Evolutionary conservation across 345 rosid species (phyloP).

Genomic region (Gossypium sturtianum): DNA sequence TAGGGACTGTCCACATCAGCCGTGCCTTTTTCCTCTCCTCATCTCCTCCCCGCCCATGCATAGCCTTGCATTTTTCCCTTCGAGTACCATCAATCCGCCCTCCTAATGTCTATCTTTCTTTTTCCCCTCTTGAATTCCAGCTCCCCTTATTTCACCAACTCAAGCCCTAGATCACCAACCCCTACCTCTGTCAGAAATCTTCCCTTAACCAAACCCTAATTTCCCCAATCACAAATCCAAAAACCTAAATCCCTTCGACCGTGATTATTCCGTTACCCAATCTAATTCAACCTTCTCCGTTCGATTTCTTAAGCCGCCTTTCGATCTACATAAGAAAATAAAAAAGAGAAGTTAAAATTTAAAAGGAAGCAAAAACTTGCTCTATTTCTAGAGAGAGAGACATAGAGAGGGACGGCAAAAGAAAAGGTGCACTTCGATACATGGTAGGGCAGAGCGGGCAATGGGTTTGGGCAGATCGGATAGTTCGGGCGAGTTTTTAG

Average conservation of each 20-base stretch:
- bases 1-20: constrained; percentile 59
- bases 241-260: constrained; percentile 30
- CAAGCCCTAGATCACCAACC: constrained; percentile 21
- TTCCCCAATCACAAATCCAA: constrained; percentile 10
- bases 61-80: constrained; percentile 65
- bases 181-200: constrained; percentile 6
- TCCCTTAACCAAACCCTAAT: constrained; percentile 27
- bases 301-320: constrained; percentile 17
- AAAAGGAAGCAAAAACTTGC: constrained; percentile 7
- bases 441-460: constrained; percentile 50
- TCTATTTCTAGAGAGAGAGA: constrained; percentile 13
- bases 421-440: constrained; percentile 28
- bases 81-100: constrained; percentile 44
- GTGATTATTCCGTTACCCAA: constrained; percentile 12
- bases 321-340: constrained; percentile 20
- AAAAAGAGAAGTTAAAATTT: neutral
- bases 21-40: constrained; percentile 35
- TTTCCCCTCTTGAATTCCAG: neutral
- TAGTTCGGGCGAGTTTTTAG: constrained; percentile 17
- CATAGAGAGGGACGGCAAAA: constrained; percentile 27
- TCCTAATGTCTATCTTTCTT: neutral
- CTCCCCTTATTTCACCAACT: constrained; percentile 10
- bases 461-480: constrained; percentile 21
- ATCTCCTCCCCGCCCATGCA: constrained; percentile 52
- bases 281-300: constrained; percentile 20